Evolutionary conservation across 2,329 filamentous ascomycete genomes (phyloP), one percentile per base, ranked within the genome.

Genomic region (Aspergillus novofumigatus): DNA sequence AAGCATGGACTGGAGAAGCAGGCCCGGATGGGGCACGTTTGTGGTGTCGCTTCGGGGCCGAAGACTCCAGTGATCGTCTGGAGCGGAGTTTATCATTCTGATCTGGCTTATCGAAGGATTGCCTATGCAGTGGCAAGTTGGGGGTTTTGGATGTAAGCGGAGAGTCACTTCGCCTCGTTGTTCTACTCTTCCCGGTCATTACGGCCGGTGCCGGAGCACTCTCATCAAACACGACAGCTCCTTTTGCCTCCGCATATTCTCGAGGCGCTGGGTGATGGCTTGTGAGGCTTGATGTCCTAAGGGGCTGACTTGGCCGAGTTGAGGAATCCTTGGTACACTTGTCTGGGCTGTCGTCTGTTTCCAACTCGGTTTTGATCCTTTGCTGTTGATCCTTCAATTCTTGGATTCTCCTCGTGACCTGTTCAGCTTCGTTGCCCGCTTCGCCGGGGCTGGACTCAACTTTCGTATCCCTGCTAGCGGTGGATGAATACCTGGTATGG

Each of bases 191-290:
- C 17, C 85, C 81, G 60, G 88, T 88, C 17, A 86, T 81, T 7
- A 91, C 81, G 1, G 86, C 81, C 0, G 89, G 88, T 20, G 85
- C 88, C 1, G 89, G 88, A 0, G 89, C 89, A 14, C 85, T 86
- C 20, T 90, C 86, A 23, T 89, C 67, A 25, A 60, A 58, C 10
- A n/a, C 49, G 11, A 28, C 10, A 20, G 48, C 21, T 21, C 54
- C 58, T 47, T 57, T 59, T 17, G 47, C 26, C 44, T 51, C 49
- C 35, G 23, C 57, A 21, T 57, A 60, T 49, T 59, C 56, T 35
- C 59, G 57, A 9, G 62, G 60, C n/a, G 23, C 55, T 54, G 14
- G 44, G 26, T 38, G 57, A 23, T 44, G n/a, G 42, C 45, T 25
- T 29, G 54, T 28, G 48, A 65, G 59, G 47, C 60, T 65, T 28